Conservation (phyloP, 2,329 filamentous ascomycete species). For the Fusarium clavum region DNA sequence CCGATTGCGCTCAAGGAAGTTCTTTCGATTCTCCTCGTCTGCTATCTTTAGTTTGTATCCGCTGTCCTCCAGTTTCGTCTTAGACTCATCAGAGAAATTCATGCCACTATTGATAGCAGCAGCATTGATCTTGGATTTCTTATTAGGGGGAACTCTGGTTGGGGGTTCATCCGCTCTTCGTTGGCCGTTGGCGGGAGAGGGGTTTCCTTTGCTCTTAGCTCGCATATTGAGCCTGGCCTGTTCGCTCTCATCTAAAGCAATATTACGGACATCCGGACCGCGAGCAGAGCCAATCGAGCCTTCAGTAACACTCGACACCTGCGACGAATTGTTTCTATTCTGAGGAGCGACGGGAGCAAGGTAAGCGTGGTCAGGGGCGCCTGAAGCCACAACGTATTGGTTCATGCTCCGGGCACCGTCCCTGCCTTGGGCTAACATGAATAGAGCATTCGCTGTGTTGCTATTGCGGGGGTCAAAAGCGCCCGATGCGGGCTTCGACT, state of each 20-base stretch:
- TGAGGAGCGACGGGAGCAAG: not conserved
- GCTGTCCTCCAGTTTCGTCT: not conserved
- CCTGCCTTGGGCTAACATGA: not conserved
- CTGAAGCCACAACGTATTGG: not conserved
- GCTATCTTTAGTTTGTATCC: not conserved
- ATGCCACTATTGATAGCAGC: not conserved
- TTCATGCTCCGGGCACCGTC: not conserved
- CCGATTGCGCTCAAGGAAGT: not conserved
- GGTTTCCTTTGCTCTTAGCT: not conserved
- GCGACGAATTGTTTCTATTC: not conserved
- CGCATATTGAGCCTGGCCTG: not conserved
- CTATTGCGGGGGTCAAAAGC: constrained; percentile 90
- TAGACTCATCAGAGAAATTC: not conserved
- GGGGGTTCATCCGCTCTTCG: not conserved
- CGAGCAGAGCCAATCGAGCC: not conserved
- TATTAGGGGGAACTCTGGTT: not conserved
- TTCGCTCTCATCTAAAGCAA: not conserved
- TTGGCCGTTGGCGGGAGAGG: not conserved
- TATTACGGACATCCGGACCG: not conserved
- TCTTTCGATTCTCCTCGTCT: not conserved
- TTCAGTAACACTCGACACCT: not conserved
- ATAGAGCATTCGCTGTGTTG: not conserved
- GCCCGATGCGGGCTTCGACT: constrained; percentile 66
- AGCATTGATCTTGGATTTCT: not conserved
- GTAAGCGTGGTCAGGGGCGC: not conserved